Conservation (phyloP, 1,284 basidiomycete species). For the Ceratobasidium papillatum region DNA sequence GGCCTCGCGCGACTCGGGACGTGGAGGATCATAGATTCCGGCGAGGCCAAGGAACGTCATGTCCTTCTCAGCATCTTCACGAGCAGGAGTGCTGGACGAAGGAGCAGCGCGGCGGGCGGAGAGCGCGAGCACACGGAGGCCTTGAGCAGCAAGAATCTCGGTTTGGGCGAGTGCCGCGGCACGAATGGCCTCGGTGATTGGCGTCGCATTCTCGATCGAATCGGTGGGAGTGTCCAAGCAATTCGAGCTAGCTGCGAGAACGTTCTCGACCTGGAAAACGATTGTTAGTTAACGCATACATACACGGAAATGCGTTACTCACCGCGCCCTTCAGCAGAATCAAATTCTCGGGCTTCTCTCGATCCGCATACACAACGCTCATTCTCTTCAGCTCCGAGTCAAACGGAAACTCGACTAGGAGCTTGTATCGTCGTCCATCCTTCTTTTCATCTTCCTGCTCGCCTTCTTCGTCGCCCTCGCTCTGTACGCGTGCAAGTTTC, state of each 20-base stretch:
- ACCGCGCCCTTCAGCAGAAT: conserved; percentile 69
- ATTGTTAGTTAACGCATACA: conserved; percentile 49
- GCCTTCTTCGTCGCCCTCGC: conserved; percentile 4
- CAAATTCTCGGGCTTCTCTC: conserved; percentile 46
- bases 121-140: conserved; percentile 60
- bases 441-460: conserved; percentile 26
- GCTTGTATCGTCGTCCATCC: conserved; percentile 42
- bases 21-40: conserved; percentile 75
- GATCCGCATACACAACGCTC: conserved; percentile 58
- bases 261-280: conserved; percentile 24
- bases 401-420: conserved; percentile 63
- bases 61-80: conserved; percentile 65
- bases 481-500: conserved; percentile 26
- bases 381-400: conserved; percentile 71
- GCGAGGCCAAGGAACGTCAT: conserved; percentile 70
- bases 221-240: background rate
- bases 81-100: conserved; percentile 41
- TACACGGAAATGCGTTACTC: conserved; percentile 66
- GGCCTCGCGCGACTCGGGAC: conserved; percentile 67
- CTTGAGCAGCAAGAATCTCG: conserved; percentile 65
- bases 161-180: conserved; percentile 60
- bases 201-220: conserved; percentile 46
- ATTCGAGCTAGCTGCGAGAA: conserved; percentile 33
- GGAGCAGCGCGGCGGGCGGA: conserved; percentile 53
- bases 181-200: conserved; percentile 52